Evolutionary conservation across 495 filamentous ascomycete genomes (phyloP), one percentile per base, ranked within the genome.

Genomic region (Parachaetomium inaequale): DNA sequence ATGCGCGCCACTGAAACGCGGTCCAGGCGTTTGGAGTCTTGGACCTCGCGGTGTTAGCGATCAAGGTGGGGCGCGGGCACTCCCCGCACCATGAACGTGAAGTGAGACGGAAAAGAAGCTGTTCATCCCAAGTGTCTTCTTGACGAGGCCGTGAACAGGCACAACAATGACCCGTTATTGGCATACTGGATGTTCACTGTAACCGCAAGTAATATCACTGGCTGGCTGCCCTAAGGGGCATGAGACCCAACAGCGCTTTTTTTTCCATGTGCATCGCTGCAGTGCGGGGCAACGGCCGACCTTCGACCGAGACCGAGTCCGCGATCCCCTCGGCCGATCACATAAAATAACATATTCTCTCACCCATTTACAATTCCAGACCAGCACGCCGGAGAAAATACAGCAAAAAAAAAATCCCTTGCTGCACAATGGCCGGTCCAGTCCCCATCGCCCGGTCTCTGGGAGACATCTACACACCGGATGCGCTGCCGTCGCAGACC

Each of bases 401-500:
- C 19, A 46, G 7, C 3, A 10, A 17, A 23, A n/a, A 46, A 46
- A 26, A 26, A 11, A 15, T 12, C 2, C 8, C 11, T 25, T 2
- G n/a, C 21, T 26, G 6, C 10, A 26, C 12, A 29, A 87, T 88
- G 85, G 78, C 80, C 58, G 81, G 81, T 34, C 68, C 75, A 8
- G 85, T 89, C 62, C 85, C 86, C 31, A 74, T 83, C 42, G 81
- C 84, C 29, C 79, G 74, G 55, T 81, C 85, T 1, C 74, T 92
- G 58, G 69, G 79, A 43, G 84, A 88, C 55, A 86, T 92, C 65
- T 93, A 93, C 70, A 84, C 88, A 2, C 71, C 78, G 29, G 84
- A 87, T 71, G 82, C 82, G 15, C 59, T 88, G 15, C 66, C 72
- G 21, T 64, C 70, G 7, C 87, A 93, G 66, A 78, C 69, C 43